Evolutionary conservation across 345 rosid genomes (phyloP), one percentile per base, ranked within the genome.

Genomic region (Populus alba): DNA sequence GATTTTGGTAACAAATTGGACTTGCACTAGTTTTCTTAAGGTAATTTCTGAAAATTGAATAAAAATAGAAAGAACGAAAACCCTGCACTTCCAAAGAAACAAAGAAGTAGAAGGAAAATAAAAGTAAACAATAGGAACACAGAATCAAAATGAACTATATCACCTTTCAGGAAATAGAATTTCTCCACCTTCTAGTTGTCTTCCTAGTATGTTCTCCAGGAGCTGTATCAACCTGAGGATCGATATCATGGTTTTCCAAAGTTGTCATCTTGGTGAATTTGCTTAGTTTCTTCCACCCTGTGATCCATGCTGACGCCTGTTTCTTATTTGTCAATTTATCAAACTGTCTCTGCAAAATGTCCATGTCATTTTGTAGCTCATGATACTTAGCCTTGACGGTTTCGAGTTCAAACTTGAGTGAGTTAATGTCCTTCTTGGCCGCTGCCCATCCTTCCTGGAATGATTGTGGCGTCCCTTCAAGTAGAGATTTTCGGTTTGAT

Each of bases 361-460:
- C 99, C 97, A 93, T 87, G 71, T 92, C 98, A 7, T 87, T 89
- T 82, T 95, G 99, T 63, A 95, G 96, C 87, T 92, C 97, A 8
- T 88, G 79, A 75, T 95, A 92, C 88, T 93, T 95, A 0, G 95
- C 80, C 82, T 95, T 95, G 83, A 95, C 88, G 2, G 88, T 89
- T 47, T 95, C 96, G 1, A 95, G 91, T 88, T 95, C 99, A 39
- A 95, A 95, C 68, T 93, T 93, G 71, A 95, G 91, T 4, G 92
- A 89, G 87, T 95, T 93, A 13, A 95, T 93, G 81, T 95, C 99
- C 81, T 93, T 93, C 87, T 93, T 93, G 0, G 99, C 98, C 0
- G 95, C 82, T 8, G 91, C 79, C 99, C 99, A 93, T 1, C 97
- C 99, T 92, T 96, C 98, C 85, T 93, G 99, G 86, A 96, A 93